Evolutionary conservation across 164 flowering plant species (phyloP), one percentile per base, ranked within the genome.

Genomic region (Stephania yunnanensis): DNA sequence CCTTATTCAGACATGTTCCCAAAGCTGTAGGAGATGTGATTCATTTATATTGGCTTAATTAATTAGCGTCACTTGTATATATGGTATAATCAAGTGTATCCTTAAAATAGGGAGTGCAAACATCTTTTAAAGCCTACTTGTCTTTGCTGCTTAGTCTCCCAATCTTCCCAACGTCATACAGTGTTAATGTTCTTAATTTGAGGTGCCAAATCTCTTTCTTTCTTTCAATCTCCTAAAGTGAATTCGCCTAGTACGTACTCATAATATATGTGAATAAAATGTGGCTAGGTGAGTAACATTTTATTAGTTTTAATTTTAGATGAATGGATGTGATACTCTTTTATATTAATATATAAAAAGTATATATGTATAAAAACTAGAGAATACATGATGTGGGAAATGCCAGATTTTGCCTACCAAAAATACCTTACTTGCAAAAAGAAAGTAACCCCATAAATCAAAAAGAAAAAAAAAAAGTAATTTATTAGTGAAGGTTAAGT

Each of bases 1-100:
- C 64, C 64, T 17, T 19, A 58, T 58, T 58, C 64, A 58, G 64
- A 58, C 64, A 58, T 58, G 64, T 58, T n/a, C 64, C 64, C 64
- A 15, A 58, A 58, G 64, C 64, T 58, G 64, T 58, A 58, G 64
- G 64, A 58, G 19, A 1, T 2, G 17, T 19, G 64, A 4, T 58
- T 58, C 22, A 58, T 58, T 58, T 58, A 15, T 15, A 58, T 15
- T 58, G 64, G 64, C 19, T 36, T 36, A 36, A 36, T 31, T 31
- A 31, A 31, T 4, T 36, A 36, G 42, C 42, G 1, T 36, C 42
- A 36, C 42, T 36, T 15, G 13, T 58, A 15, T 19, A 58, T 15
- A 10, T 15, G 7, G 13, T 15, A n/a, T 25, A 25, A 25, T 25
- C 3, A 55, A 55, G 63, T 58, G 64, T 58, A n/a, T 58, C 64